Conservation (phyloP, 2,329 filamentous ascomycete species). For the Xylariaceae sp. region DNA sequence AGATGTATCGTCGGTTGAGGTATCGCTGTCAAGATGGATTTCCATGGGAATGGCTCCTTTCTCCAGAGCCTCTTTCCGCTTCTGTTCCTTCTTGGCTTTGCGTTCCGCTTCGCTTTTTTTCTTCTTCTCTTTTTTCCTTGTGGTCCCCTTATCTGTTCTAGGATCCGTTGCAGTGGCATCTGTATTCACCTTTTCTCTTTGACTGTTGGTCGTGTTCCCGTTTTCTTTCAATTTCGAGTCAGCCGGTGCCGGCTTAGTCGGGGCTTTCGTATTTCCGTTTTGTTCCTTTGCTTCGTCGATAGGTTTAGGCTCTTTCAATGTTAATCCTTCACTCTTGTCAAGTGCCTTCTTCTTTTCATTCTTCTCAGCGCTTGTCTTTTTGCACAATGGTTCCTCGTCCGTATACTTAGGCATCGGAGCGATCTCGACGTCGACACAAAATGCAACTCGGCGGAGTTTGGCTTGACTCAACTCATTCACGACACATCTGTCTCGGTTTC, state of each 20-base stretch:
- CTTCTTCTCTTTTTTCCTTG: constrained; percentile 90
- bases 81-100: constrained; percentile 88
- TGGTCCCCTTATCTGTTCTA: constrained; percentile 41
- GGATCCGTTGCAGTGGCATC: constrained; percentile 31
- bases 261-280: constrained; percentile 40
- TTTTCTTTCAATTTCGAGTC: constrained; percentile 37
- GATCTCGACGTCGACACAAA: constrained; percentile 96
- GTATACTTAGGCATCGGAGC: constrained; percentile 77
- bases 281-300: constrained; percentile 56
- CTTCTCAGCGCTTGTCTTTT: constrained; percentile 48
- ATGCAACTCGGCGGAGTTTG: constrained; percentile 83
- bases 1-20: constrained; percentile 38
- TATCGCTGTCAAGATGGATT: constrained; percentile 67
- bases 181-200: constrained; percentile 25
- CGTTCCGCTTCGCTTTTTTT: constrained; percentile 90
- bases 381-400: constrained; percentile 55
- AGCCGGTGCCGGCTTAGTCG: constrained; percentile 37
- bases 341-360: constrained; percentile 60
- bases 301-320: constrained; percentile 62
- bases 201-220: constrained; percentile 23
- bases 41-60: constrained; percentile 86
- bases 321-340: constrained; percentile 71
- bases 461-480: constrained; percentile 74
- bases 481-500: constrained; percentile 70
- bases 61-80: constrained; percentile 76